Percentiles rank a stretch among this genome's conserved stretches.
Evolutionary conservation across 1,284 basidiomycete species (phyloP).

Genomic region (Puccinia triticina): DNA sequence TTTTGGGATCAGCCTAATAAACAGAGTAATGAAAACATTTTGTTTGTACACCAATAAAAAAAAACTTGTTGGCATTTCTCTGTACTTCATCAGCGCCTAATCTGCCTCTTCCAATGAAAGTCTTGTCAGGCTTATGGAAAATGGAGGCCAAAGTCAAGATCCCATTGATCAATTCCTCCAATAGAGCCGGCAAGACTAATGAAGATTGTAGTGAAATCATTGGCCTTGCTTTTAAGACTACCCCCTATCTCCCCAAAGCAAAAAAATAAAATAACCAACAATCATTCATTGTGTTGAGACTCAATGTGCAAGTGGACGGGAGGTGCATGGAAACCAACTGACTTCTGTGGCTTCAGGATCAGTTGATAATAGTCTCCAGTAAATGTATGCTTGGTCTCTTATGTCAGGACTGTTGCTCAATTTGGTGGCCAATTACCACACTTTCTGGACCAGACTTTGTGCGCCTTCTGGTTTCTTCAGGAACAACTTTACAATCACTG

Average conservation of each 20-base stretch:
- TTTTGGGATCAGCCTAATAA: slow-evolving; percentile 21
- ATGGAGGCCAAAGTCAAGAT: slow-evolving; percentile 61
- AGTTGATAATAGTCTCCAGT: slow-evolving; percentile 94
- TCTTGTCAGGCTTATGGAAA: slow-evolving; percentile 59
- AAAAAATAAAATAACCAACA: not conserved
- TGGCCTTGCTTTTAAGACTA: slow-evolving; percentile 85
- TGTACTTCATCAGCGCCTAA: slow-evolving; percentile 81
- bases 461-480: slow-evolving; percentile 88
- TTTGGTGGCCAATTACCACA: slow-evolving; percentile 95
- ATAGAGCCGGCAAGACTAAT: slow-evolving; percentile 82
- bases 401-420: slow-evolving; percentile 96
- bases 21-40: slow-evolving; percentile 39
- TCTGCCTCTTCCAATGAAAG: slow-evolving; percentile 81
- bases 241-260: slow-evolving; percentile 66
- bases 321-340: not conserved
- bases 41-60: slow-evolving; percentile 47
- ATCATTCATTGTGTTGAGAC: not conserved
- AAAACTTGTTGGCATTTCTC: slow-evolving; percentile 68
- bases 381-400: slow-evolving; percentile 97
- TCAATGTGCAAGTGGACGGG: not conserved
- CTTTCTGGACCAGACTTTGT: slow-evolving; percentile 88
- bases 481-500: slow-evolving; percentile 95
- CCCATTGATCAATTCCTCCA: slow-evolving; percentile 89
- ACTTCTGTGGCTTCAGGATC: slow-evolving; percentile 83
- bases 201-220: slow-evolving; percentile 90